Evolutionary conservation across 257 asterid species (phyloP), one percentile per base, ranked within the genome.

Genomic region (Rubia yunnanensis): DNA sequence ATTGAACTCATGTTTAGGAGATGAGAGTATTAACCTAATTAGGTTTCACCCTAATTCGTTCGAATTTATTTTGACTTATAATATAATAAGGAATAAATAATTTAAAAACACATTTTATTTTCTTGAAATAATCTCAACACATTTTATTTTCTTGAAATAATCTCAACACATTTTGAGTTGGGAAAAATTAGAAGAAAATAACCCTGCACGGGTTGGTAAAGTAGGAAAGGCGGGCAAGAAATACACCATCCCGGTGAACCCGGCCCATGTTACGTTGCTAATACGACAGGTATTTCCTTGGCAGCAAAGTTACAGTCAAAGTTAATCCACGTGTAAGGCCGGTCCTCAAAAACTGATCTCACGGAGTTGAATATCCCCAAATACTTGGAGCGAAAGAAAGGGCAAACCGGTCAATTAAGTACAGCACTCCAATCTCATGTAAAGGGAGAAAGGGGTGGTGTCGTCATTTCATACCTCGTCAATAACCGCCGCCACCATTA

Each of bases 371-470:
- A 60, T 31, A 1, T 31, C 63, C 49, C 74, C 50, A 44, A 0
- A 36, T n/a, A 50, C 69, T 70, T 70, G 74, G 74, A 70, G 48
- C 1, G 32, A 38, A 62, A 70, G 74, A 39, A 41, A 57, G 39
- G 65, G 57, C 13, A 50, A 53, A 20, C 28, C 59, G 30, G 59
- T 53, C 28, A 22, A 49, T 5, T 22, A 24, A 20, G 17, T 23
- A 3, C 31, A 17, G 14, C 24, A 15, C 7, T 44, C n/a, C 52
- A 15, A 44, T 50, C n/a, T 18, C 57, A 8, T 50, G 57, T 2
- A 9, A 8, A 20, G 27, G 57, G 57, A 50, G 0, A n/a, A 0
- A 46, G 20, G 73, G 67, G 18, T 20, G 38, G 6, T 22, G 6
- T 5, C 26, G 62, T 48, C 49, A 69, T 28, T 69, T 60, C 48